Conservation (phyloP, 305 asterid genomes). For the Rubia tinctorum region DNA sequence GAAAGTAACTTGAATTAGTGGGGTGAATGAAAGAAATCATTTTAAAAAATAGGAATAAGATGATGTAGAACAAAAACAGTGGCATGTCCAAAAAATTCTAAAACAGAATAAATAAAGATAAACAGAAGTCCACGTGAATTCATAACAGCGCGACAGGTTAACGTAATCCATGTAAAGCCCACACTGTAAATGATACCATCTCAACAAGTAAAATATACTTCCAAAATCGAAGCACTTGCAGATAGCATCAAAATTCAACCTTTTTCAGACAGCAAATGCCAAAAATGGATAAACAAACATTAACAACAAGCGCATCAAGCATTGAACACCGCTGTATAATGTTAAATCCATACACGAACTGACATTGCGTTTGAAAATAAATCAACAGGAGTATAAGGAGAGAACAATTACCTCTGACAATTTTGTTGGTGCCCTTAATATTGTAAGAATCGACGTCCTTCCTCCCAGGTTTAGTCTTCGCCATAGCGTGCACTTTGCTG, state of each 20-base stretch:
- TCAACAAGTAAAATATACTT: background rate
- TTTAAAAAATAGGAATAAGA: background rate
- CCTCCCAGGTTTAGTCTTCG: constrained; percentile 42
- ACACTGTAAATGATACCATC: background rate
- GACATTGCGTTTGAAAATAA: background rate
- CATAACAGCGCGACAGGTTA: background rate
- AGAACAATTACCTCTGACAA: constrained; percentile 32
- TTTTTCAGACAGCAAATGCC: background rate
- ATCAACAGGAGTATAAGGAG: background rate
- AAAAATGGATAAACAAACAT: background rate
- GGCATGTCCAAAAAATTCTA: background rate
- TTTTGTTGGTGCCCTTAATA: constrained; percentile 42
- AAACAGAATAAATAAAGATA: background rate
- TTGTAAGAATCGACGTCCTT: constrained; percentile 41
- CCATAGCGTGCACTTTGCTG: constrained; percentile 24
- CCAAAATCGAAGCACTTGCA: background rate
- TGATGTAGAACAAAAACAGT: background rate
- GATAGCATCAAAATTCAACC: background rate
- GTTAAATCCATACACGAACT: background rate
- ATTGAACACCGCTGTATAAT: background rate
- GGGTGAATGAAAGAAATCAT: background rate
- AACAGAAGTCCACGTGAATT: background rate
- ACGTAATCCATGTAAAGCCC: background rate
- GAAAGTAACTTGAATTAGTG: background rate
- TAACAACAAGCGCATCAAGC: background rate